These are phyloP conservation scores for Quercus lobata DNA, from an alignment of 331 rosid species.

Conservation along the genomic window DNA sequence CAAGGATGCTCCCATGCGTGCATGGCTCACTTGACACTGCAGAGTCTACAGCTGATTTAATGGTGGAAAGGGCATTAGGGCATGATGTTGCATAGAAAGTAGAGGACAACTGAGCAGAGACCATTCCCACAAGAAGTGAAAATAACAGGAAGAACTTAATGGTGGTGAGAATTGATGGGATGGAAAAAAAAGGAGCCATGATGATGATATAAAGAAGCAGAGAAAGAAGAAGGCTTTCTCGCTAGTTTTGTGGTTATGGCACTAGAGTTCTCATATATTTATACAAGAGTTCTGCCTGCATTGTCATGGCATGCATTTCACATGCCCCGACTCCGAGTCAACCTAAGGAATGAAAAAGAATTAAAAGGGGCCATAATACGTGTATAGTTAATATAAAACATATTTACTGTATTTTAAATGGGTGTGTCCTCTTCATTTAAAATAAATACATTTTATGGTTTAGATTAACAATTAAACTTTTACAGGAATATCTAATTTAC, in stretches of 20 bases:
- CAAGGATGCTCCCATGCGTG: conserved; percentile 80
- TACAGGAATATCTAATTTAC: no score
- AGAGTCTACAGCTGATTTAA: conserved; percentile 25
- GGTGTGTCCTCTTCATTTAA: no score
- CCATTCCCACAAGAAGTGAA: conserved; percentile 19
- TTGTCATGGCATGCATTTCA: background rate
- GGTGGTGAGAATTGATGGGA: background rate
- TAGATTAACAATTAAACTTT: no score
- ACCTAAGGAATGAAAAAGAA: background rate
- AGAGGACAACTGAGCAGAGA: conserved; percentile 50
- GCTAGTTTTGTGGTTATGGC: background rate
- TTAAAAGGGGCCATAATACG: no score
- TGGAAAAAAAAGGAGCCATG: conserved; percentile 17
- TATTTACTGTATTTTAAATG: no score
- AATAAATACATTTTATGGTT: no score
- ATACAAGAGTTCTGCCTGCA: background rate
- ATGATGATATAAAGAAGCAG: background rate
- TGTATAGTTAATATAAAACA: no score
- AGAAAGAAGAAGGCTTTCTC: background rate
- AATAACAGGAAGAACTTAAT: conserved; percentile 10
- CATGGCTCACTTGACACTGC: conserved; percentile 51
- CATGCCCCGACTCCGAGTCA: background rate
- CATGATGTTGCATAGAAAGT: conserved; percentile 38
- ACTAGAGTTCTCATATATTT: background rate
- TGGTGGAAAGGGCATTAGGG: conserved; percentile 43